Base-by-base conservation (phyloP, 2,329 filamentous ascomycete genomes). In the Paracoccidioides brasiliensis region DNA sequence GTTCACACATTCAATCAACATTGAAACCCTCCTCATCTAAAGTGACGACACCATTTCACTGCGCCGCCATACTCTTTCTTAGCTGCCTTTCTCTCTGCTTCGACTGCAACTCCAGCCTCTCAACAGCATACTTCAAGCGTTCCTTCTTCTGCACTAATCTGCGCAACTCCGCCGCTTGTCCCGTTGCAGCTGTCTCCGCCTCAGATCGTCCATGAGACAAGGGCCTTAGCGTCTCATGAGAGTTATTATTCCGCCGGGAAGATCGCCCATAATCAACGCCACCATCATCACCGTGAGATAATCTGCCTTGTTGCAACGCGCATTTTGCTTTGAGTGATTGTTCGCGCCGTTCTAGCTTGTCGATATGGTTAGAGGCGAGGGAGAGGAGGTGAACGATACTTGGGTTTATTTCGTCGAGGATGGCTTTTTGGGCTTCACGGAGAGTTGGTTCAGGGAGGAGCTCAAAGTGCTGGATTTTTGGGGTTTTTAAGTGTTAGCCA, bases 321-420 rank as follows among this genome's bases (percentile, higher is more conserved):
- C 83, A 82, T 63, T 88, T 85, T 1, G 90, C 88, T 62, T 90
- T 88, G 40, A 95, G 78, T 0, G 84, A 84, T 66, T 94, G 84
- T 69, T 95, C 88, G 61, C 88, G 85, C 5, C 90, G 82, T 53
- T 86, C 86, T 44, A 91, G 82, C 57, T 88, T 87, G 63, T 90
- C 88, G 42, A 94, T 80, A 65, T 95, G 85, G 59, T 84, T 83
- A 61, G 89, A 84, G n/a, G 90, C 88, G 61, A 90, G 84, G 59
- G 83, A 80, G 53, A 96, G 82, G 2, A 96, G 81, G 56, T 83
- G 80, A 35, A 84, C 77, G 60, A 95, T 86, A 69, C 89, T 90
- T 7, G 90, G 90, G n/a, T 85, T 84, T 62, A 95, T 93, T 68
- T 95, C 90, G 64, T 88, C 86, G 63, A 90, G 85, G 15, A 96